Evolutionary conservation across 2,329 filamentous ascomycete genomes (phyloP).

Genomic region (Aaosphaeria pasadenensis): DNA sequence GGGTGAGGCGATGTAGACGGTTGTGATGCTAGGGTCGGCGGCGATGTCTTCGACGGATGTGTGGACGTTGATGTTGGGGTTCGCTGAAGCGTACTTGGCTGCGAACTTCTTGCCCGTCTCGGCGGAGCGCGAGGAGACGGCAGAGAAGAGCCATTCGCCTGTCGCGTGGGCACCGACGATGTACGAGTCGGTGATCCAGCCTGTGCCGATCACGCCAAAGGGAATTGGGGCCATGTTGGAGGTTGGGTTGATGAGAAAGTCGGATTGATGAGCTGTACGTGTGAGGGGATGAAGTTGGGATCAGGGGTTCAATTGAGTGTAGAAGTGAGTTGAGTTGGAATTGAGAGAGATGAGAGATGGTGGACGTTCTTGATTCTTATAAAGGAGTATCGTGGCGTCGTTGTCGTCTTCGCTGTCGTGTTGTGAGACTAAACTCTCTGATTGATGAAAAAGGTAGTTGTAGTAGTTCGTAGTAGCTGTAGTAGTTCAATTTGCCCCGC

Average conservation of each 20-base stretch:
- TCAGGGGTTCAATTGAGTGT: too few relatives aligned
- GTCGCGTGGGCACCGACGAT: conserved; percentile 44
- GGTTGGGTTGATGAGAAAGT: background rate
- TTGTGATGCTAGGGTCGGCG: conserved; percentile 36
- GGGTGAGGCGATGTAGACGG: conserved; percentile 50
- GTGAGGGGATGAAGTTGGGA: too few relatives aligned
- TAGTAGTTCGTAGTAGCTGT: too few relatives aligned
- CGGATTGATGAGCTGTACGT: background rate
- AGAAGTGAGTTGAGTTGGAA: too few relatives aligned
- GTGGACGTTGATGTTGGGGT: conserved; percentile 30
- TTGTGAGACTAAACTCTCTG: too few relatives aligned
- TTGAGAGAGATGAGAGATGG: too few relatives aligned
- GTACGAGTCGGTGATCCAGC: conserved; percentile 51
- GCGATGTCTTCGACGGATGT: conserved; percentile 40
- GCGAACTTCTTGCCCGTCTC: conserved; percentile 44
- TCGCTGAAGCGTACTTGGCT: conserved; percentile 34
- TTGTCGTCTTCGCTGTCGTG: too few relatives aligned
- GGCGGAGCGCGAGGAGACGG: conserved; percentile 47
- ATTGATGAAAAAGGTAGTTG: too few relatives aligned
- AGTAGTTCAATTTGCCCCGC: too few relatives aligned
- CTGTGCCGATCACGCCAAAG: conserved; percentile 47
- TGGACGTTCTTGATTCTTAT: too few relatives aligned
- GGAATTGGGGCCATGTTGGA: conserved; percentile 28
- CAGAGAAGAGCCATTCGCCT: conserved; percentile 41
- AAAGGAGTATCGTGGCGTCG: too few relatives aligned